Conservation (phyloP, 805 yeast genomes). For the Kurtzmaniella fragi region DNA sequence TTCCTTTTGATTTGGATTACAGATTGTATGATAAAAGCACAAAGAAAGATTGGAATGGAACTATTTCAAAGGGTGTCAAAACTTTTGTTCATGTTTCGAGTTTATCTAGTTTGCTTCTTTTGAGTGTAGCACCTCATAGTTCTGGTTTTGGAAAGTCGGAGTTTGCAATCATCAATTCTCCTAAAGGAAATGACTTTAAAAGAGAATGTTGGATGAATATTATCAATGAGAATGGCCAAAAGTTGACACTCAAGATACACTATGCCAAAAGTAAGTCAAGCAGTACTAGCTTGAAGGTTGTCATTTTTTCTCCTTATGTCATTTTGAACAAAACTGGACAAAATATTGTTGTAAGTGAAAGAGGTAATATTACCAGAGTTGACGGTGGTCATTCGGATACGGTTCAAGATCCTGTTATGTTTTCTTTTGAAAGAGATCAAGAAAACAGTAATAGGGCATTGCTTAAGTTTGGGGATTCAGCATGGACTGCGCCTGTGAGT, state of each 20-base stretch:
- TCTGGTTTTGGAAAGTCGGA: slow-evolving; percentile 62
- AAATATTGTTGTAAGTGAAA: slow-evolving; percentile 53
- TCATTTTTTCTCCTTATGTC: slow-evolving; percentile 80
- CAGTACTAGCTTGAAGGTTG: slow-evolving; percentile 58
- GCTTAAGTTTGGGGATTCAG: slow-evolving; percentile 62
- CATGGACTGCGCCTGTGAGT: slow-evolving; percentile 68
- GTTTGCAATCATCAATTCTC: slow-evolving; percentile 68
- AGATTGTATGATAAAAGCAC: slow-evolving; percentile 72
- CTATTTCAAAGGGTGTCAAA: slow-evolving; percentile 59
- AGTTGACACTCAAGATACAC: slow-evolving; percentile 56
- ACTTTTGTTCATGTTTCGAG: slow-evolving; percentile 78
- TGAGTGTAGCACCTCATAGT: slow-evolving; percentile 62
- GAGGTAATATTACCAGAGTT: slow-evolving; percentile 46
- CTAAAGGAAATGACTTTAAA: slow-evolving; percentile 47
- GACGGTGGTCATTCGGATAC: slow-evolving; percentile 3
- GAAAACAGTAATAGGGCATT: slow-evolving; percentile 64
- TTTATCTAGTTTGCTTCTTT: slow-evolving; percentile 60
- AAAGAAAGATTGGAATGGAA: slow-evolving; percentile 60
- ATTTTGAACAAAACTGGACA: slow-evolving; percentile 76
- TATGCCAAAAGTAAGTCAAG: slow-evolving; percentile 50
- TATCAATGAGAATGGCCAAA: slow-evolving; percentile 61
- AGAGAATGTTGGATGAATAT: slow-evolving; percentile 51
- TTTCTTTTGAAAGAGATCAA: slow-evolving; percentile 65
- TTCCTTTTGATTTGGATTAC: slow-evolving; percentile 78
- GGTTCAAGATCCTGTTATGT: slow-evolving; percentile 57